A percentile compares a stretch with the other conserved stretches of the same genome.
Evolutionary conservation across 2,329 filamentous ascomycete species (phyloP).

Genomic region (Colletotrichum salicis): DNA sequence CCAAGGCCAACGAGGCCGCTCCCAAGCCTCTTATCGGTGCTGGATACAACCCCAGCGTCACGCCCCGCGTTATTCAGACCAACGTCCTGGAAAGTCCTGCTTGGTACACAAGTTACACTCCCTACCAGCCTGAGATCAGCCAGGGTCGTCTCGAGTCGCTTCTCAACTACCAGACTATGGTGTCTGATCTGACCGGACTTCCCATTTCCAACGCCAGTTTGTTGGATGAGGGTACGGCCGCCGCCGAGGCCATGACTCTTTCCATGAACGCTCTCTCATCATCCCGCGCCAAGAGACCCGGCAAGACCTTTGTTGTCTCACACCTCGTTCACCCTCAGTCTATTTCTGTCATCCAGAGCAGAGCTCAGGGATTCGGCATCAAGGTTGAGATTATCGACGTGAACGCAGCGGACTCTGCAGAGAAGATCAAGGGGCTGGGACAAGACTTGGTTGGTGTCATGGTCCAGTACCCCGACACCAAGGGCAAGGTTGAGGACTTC

Average conservation of each 20-base stretch:
- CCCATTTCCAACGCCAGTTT: slow-evolving; percentile 91
- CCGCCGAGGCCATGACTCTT: slow-evolving; percentile 95
- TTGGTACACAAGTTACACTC: slow-evolving; percentile 98
- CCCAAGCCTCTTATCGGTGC: slow-evolving; percentile 80
- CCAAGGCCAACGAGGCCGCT: slow-evolving; percentile 49
- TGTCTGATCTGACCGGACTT: slow-evolving; percentile 86
- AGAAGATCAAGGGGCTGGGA: slow-evolving; percentile 77
- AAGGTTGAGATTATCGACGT: slow-evolving; percentile 80
- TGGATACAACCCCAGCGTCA: slow-evolving; percentile 88
- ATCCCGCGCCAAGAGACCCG: slow-evolving; percentile 76
- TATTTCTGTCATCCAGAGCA: slow-evolving; percentile 82
- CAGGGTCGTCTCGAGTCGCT: slow-evolving; percentile 92
- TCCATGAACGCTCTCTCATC: slow-evolving; percentile 80
- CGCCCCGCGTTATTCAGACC: slow-evolving; percentile 89
- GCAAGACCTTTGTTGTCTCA: slow-evolving; percentile 87
- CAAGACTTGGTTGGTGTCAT: slow-evolving; percentile 88
- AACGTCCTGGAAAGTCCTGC: slow-evolving; percentile 93
- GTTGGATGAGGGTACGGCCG: slow-evolving; percentile 90
- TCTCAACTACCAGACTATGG: slow-evolving; percentile 95
- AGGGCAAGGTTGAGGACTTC: slow-evolving; percentile 83
- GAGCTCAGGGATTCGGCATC: slow-evolving; percentile 92
- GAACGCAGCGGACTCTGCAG: slow-evolving; percentile 67
- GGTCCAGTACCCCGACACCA: slow-evolving; percentile 94
- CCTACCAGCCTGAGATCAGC: slow-evolving; percentile 97
- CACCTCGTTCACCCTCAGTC: slow-evolving; percentile 87